These are phyloP conservation scores for Coccinonectria pachysandricola DNA, from an alignment of 2,329 filamentous ascomycete genomes.

Conservation along the genomic window DNA sequence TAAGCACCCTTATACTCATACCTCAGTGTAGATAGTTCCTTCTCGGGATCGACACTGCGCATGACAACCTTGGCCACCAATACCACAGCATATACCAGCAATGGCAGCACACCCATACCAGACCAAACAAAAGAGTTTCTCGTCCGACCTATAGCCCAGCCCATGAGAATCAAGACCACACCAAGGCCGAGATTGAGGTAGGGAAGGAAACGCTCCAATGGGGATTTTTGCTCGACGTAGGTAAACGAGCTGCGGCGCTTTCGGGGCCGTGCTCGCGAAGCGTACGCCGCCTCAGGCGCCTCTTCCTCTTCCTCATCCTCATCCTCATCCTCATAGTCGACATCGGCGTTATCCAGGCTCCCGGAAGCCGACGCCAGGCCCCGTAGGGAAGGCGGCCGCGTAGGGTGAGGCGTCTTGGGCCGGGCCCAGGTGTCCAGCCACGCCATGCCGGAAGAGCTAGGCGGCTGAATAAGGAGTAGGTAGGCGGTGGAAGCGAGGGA, in stretches of 20 bases:
- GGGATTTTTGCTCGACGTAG: slow-evolving; percentile 20
- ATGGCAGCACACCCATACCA: slow-evolving; percentile 41
- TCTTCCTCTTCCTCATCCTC: slow-evolving; percentile 12
- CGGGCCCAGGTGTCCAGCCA: slow-evolving; percentile 37
- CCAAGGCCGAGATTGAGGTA: slow-evolving; percentile 50
- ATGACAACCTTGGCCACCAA: slow-evolving; percentile 55
- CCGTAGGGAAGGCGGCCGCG: slow-evolving; percentile 14
- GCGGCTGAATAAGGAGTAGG: slow-evolving; percentile 45
- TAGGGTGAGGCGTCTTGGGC: slow-evolving; percentile 15
- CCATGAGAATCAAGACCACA: slow-evolving; percentile 37
- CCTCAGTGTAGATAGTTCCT: slow-evolving; percentile 49
- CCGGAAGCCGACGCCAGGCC: too few species aligned
- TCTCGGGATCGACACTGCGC: slow-evolving; percentile 56
- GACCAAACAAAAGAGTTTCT: slow-evolving; percentile 26
- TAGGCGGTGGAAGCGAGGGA: slow-evolving; percentile 54
- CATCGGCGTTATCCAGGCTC: too few species aligned
- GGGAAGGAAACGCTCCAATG: slow-evolving; percentile 49
- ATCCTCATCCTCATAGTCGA: slow-evolving; percentile 6
- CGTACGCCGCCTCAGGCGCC: slow-evolving; percentile 5
- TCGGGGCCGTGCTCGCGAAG: slow-evolving; percentile 5
- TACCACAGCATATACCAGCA: slow-evolving; percentile 49
- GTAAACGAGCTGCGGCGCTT: slow-evolving; percentile 15
- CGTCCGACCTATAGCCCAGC: slow-evolving; percentile 26
- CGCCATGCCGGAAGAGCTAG: slow-evolving; percentile 42
- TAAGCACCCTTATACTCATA: slow-evolving; percentile 61